These are phyloP conservation scores for Drechmeria coniospora DNA, from an alignment of 2,329 filamentous ascomycete genomes.

Conservation along the genomic window DNA sequence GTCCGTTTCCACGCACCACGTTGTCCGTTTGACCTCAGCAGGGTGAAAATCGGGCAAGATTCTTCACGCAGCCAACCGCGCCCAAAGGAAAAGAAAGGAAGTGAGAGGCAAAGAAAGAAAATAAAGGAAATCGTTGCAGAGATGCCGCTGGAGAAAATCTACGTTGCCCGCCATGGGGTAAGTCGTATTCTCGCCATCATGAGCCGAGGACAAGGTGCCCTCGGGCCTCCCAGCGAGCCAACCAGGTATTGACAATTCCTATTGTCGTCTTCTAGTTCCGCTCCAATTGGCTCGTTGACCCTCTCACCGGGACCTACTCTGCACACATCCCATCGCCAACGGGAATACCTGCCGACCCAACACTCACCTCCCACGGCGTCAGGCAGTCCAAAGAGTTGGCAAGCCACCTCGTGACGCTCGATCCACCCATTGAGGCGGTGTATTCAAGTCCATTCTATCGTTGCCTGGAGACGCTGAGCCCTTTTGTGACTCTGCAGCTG, in stretches of 20 bases:
- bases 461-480: constrained; percentile 70
- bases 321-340: constrained; percentile 66
- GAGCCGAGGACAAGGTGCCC: not conserved
- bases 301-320: constrained; percentile 62
- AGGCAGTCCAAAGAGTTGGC: constrained; percentile 69
- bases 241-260: constrained; percentile 3
- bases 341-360: constrained; percentile 73
- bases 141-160: constrained; percentile 58
- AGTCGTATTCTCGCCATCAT: constrained; percentile 17
- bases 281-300: constrained; percentile 76
- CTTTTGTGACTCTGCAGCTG: constrained; percentile 38
- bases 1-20: too few species aligned
- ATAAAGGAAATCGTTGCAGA: constrained; percentile 1
- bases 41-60: too few species aligned
- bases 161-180: constrained; percentile 62
- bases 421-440: constrained; percentile 56
- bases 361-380: constrained; percentile 74
- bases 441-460: constrained; percentile 82
- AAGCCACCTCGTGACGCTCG: constrained; percentile 41
- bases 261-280: constrained; percentile 51
- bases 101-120: too few species aligned
- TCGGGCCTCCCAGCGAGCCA: not conserved
- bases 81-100: too few species aligned
- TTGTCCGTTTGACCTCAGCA: too few species aligned
- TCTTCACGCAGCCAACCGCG: too few species aligned